Percentiles rank a stretch among this genome's conserved stretches.
phyloP scores from a whole-genome alignment of 306 rosid species.

The Lotus japonicus region DNA sequence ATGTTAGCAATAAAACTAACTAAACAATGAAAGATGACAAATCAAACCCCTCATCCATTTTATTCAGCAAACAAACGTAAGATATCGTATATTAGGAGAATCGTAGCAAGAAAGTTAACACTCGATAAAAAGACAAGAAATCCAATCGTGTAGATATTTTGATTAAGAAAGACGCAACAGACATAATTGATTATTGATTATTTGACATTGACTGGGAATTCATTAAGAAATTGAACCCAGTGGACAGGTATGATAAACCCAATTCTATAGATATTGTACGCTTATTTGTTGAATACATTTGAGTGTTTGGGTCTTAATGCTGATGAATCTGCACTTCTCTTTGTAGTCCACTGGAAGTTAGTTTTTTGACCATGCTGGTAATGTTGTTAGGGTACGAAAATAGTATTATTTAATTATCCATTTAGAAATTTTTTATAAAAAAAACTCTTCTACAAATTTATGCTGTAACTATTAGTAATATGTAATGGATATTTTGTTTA shows the following conservation, averaged over 20 bases:
- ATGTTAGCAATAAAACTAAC: neutral
- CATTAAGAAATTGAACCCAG: neutral
- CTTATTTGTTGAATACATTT: neutral
- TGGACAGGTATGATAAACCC: neutral
- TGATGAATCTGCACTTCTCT: constrained; percentile 1
- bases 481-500: neutral
- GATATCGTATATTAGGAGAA: neutral
- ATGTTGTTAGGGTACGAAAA: neutral
- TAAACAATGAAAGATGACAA: neutral
- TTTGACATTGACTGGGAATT: neutral
- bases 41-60: neutral
- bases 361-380: neutral
- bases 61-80: neutral
- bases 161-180: neutral
- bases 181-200: neutral
- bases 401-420: neutral
- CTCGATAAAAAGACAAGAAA: neutral
- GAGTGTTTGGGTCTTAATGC: too few relatives aligned
- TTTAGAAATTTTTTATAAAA: neutral
- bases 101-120: neutral
- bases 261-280: neutral
- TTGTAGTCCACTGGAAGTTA: neutral
- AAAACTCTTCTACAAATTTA: neutral
- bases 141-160: neutral
- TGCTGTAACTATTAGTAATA: neutral